Evolutionary conservation across 306 rosid genomes (phyloP).

Genomic region (Lagenaria siceraria): DNA sequence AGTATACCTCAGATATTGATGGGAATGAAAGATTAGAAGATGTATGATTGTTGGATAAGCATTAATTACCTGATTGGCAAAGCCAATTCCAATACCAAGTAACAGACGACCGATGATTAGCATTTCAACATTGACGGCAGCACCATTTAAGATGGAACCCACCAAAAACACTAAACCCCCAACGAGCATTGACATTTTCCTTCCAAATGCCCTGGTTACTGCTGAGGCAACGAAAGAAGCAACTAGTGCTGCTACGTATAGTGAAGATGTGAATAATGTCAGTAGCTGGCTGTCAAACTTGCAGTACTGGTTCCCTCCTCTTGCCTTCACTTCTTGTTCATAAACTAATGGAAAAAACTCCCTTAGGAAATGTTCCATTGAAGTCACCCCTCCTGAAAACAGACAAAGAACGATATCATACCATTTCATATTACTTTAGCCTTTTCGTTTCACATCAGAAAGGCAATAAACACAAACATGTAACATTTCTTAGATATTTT

Average conservation of each 20-base stretch:
- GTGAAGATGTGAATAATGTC: constrained; percentile 29
- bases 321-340: neutral
- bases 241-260: constrained; percentile 26
- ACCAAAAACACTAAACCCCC: constrained; percentile 19
- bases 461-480: neutral
- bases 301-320: constrained; percentile 14
- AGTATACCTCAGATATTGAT: neutral
- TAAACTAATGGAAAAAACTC: constrained; percentile 17
- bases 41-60: neutral
- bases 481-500: neutral
- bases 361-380: constrained; percentile 20
- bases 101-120: constrained; percentile 25
- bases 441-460: too few species aligned
- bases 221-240: constrained; percentile 30
- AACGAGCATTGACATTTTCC: constrained; percentile 21
- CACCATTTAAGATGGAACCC: constrained; percentile 19
- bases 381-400: constrained; percentile 30
- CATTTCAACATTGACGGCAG: constrained; percentile 4
- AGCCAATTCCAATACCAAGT: constrained; percentile 27
- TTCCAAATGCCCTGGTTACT: constrained; percentile 22
- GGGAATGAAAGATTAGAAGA: neutral
- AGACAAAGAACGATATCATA: neutral
- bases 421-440: too few species aligned
- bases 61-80: constrained; percentile 27
- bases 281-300: constrained; percentile 13